phyloP scores from a whole-genome alignment of 768 basidiomycete genomes.

The Lentinula edodes region DNA sequence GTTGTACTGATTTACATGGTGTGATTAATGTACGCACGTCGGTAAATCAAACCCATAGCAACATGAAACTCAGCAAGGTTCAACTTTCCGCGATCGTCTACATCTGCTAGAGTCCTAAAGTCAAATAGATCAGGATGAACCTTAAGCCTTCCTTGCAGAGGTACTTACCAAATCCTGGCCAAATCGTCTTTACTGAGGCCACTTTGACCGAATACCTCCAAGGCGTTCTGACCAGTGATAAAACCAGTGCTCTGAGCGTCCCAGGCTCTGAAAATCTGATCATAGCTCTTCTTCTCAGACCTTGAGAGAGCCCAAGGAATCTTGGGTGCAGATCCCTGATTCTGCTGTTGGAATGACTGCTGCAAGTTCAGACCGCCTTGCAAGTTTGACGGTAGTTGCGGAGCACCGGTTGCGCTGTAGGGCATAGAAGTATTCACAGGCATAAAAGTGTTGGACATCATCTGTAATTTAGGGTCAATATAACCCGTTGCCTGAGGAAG shows the following conservation, averaged over 20 bases:
- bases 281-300: slow-evolving; percentile 94
- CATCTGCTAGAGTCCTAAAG: slow-evolving; percentile 84
- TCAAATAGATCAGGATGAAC: background rate
- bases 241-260: slow-evolving; percentile 77
- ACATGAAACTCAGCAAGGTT: slow-evolving; percentile 97
- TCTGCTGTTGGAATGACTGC: slow-evolving; percentile 85
- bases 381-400: slow-evolving; percentile 61
- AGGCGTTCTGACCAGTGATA: slow-evolving; percentile 76
- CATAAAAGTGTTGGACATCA: slow-evolving; percentile 93
- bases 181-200: slow-evolving; percentile 86
- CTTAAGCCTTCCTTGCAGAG: background rate
- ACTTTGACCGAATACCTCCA: slow-evolving; percentile 93
- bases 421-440: slow-evolving; percentile 62
- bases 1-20: background rate
- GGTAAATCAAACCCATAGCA: slow-evolving; percentile 97
- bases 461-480: slow-evolving; percentile 75
- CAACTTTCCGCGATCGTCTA: slow-evolving; percentile 90
- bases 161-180: slow-evolving; percentile 83
- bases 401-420: slow-evolving; percentile 52
- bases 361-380: slow-evolving; percentile 54
- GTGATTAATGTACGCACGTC: slow-evolving; percentile 53
- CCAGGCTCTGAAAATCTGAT: slow-evolving; percentile 97
- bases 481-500: slow-evolving; percentile 66
- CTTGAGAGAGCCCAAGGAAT: slow-evolving; percentile 85
- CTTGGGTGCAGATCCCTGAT: slow-evolving; percentile 63